Percentiles rank a stretch among this genome's conserved stretches.
Conservation (phyloP, 345 rosid species). For the Gossypium rotundifolium region DNA sequence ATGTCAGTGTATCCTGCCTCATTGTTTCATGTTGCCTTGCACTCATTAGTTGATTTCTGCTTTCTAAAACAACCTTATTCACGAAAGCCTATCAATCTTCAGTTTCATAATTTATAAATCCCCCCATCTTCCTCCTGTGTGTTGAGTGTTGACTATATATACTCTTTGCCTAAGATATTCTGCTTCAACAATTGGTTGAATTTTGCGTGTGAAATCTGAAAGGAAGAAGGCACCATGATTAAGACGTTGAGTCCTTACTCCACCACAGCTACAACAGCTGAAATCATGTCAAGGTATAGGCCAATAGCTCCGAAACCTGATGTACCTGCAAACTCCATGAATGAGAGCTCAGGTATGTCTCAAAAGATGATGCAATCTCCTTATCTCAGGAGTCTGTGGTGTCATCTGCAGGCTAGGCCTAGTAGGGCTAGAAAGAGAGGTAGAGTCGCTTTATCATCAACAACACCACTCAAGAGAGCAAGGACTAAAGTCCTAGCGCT, state of each 20-base stretch:
- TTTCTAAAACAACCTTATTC: constrained; percentile 10
- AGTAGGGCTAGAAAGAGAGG: constrained; percentile 89
- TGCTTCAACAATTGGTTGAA: not conserved
- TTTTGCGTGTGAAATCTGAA: not conserved
- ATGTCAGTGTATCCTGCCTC: constrained; percentile 42
- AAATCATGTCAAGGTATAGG: constrained; percentile 86
- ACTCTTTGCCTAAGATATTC: not conserved
- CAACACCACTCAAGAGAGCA: constrained; percentile 44
- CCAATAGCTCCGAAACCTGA: constrained; percentile 95
- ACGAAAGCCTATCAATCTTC: not conserved
- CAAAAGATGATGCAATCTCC: constrained; percentile 69
- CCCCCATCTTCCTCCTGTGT: not conserved
- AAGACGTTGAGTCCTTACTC: constrained; percentile 54
- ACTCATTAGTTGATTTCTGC: constrained; percentile 27
- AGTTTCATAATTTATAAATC: not conserved
- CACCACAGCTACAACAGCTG: constrained; percentile 66
- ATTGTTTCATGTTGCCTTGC: constrained; percentile 40
- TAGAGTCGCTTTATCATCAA: constrained; percentile 46
- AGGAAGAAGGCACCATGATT: constrained; percentile 41
- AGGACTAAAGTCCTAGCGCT: constrained; percentile 28
- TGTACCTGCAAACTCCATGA: constrained; percentile 17
- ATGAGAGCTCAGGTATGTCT: constrained; percentile 45
- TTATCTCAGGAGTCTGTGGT: constrained; percentile 74
- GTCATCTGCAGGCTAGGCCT: constrained; percentile 80
- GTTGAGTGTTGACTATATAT: not conserved